Base-by-base conservation (phyloP, 306 rosid genomes). In the Fragaria ananassa region DNA sequence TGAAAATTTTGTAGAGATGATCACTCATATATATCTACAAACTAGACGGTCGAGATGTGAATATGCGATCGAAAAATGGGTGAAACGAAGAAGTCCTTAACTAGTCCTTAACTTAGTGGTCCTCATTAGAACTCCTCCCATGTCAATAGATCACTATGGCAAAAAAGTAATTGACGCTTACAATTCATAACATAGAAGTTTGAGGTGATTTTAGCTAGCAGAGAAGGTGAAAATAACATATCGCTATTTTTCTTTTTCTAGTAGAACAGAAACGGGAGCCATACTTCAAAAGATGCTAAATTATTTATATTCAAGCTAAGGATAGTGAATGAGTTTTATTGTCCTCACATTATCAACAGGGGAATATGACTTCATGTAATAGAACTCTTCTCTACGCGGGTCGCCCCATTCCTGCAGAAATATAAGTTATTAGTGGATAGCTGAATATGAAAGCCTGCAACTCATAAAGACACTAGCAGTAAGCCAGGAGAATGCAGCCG, bases 401-500 rank as follows among this genome's bases (percentile, higher is more conserved):
- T 94, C 98, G 72, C 98, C 98, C 98, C 98, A 94, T 83, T 94
- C 97, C 98, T 94, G 91, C 86, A 84, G 25, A 70, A 78, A 81
- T 73, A 83, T 41, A 76, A 82, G 18, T 71, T 71, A 74, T 58
- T 41, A 58, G 70, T 44, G 62, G 45, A 1, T 70, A 19, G 44
- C 10, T 27, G 23, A 21, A 58, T 27, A 58, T 25, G 50, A n/a
- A 53, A 54, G 23, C 58, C 1, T 35, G 53, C 12, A 21, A n/a
- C 21, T 61, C 27, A 23, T 12, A 17, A 63, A 9, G 29, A 50
- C 4, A 61, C 7, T 27, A 63, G 46, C 12, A 19, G 34, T 37
- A 41, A 19, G 19, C 73, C 12, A 44, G 44, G 8, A 44, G 14
- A 65, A 23, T 6, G 15, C 62, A 31, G 64, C 46, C 27, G 7